phyloP scores from a whole-genome alignment of 176 grass and related monocot genomes.

The Canna indica region DNA sequence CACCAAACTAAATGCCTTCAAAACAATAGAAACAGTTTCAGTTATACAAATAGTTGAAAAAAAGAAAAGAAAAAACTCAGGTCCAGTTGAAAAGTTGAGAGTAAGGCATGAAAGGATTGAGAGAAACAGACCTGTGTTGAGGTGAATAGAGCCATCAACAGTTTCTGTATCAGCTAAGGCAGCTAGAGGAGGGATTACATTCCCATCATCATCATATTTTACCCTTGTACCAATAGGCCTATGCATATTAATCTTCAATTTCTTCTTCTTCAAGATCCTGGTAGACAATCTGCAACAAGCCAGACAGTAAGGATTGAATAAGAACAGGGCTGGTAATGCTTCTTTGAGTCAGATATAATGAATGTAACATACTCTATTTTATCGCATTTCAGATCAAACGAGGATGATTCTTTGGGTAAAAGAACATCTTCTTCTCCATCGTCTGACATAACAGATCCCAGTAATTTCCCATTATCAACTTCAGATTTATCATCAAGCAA shows the following conservation, averaged over 20 bases:
- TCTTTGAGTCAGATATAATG: background rate
- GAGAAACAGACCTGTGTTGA: slow-evolving; percentile 38
- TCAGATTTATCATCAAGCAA: slow-evolving; percentile 14
- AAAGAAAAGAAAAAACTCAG: background rate
- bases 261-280: slow-evolving; percentile 67
- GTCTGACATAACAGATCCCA: background rate
- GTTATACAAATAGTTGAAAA: background rate
- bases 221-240: slow-evolving; percentile 74
- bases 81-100: background rate
- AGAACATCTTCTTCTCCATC: slow-evolving; percentile 53
- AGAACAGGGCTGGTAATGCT: background rate
- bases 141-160: slow-evolving; percentile 39
- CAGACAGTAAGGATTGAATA: background rate
- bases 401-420: slow-evolving; percentile 35
- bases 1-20: too few relatives aligned
- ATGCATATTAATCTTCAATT: slow-evolving; percentile 82
- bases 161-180: slow-evolving; percentile 44
- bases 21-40: too few relatives aligned
- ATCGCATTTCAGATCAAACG: slow-evolving; percentile 25
- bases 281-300: slow-evolving; percentile 32
- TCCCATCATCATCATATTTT: slow-evolving; percentile 79
- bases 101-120: background rate
- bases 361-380: slow-evolving; percentile 29
- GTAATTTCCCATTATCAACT: slow-evolving; percentile 29
- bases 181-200: slow-evolving; percentile 58